Base-by-base conservation (phyloP, 2,329 filamentous ascomycete genomes). In the Colletotrichum somersetense region DNA sequence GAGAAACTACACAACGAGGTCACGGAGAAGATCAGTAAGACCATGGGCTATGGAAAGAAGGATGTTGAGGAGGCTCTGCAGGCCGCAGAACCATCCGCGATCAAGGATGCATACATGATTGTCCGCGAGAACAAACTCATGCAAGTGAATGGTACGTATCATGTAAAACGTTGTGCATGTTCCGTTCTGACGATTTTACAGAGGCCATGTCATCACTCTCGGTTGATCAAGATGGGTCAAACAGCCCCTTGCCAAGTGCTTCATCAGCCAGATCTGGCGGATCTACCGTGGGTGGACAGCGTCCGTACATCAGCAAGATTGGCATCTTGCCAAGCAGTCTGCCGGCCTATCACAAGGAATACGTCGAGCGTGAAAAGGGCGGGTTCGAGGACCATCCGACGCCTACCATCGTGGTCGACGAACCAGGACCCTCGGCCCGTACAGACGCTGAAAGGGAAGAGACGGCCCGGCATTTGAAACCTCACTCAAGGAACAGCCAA, bases 61-160 rank as follows among this genome's bases (percentile, higher is more conserved):
- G 96, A 99, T 84, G 96, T 99, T 65, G 93, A 98, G 79, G 96
- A 98, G 81, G 96, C 96, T 30, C 85, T 99, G 74, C 92, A 93
- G 78, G 95, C 94, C 68, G 91, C 96, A 65, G 96, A 99, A 80
- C 96, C 96, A 16, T 98, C 95, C 71, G 95, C 96, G 14, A 98
- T 99, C 86, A 99, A 99, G 84, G 96, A 99, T 83, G 96, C 96
- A 1, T 99, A 98, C 84, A 91, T 98, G 83, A 99, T 99, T 80
- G 94, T 99, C 35, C 91, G 96, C 65, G 96, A 99, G 82, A 98
- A 98, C 80, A 96, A 98, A 81, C 89, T 98, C 80, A 98, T 98
- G 95, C 93, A 95, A 81, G 92, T 91, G 67, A 97, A 95, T 80
- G 95, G 94, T 97, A 86, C 35, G 42, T 56, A 26, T 33, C 2